Conservation (phyloP, 192 early-diverging fungal species). For the Coemansia erecta region DNA sequence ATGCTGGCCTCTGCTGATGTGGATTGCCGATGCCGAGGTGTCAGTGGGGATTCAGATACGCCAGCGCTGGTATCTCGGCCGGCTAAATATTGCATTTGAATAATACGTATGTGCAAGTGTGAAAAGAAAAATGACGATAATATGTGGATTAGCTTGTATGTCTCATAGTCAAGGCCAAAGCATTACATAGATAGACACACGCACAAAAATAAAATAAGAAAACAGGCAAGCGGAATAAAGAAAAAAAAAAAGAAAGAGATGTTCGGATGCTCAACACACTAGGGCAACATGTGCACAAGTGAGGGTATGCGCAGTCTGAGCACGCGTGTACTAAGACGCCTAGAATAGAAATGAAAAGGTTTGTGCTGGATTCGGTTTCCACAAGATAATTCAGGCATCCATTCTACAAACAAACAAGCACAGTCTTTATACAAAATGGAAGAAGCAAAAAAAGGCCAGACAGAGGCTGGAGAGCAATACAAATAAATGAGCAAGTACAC, state of each 20-base stretch:
- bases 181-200: not conserved
- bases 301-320: not conserved
- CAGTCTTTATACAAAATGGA: not conserved
- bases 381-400: not conserved
- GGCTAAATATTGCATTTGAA: slow-evolving; percentile 3
- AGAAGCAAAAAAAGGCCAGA: not conserved
- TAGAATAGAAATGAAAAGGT: too few species aligned
- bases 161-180: not conserved
- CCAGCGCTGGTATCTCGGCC: not conserved
- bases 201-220: not conserved
- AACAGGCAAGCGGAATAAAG: not conserved
- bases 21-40: not conserved
- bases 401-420: not conserved
- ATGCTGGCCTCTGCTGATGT: not conserved
- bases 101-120: not conserved
- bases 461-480: not conserved
- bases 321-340: too few species aligned
- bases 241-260: not conserved
- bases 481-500: not conserved
- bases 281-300: not conserved
- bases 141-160: not conserved
- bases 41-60: too few species aligned
- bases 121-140: not conserved
- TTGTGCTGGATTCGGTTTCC: not conserved
- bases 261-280: too few species aligned